phyloP scores from a whole-genome alignment of 148 eudicot species.

The Selenicereus undatus region DNA sequence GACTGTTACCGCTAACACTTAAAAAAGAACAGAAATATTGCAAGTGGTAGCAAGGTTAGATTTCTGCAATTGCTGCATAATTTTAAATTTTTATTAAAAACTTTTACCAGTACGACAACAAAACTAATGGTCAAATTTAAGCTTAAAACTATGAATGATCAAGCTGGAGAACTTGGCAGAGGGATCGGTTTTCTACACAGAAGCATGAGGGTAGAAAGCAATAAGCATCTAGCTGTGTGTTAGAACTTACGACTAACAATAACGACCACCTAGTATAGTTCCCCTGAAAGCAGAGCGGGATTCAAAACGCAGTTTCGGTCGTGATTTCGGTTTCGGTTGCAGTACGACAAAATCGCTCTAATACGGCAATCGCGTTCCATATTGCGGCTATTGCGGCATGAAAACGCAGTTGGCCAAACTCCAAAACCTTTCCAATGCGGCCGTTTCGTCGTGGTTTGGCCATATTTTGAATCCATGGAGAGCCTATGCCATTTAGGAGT shows the following conservation, averaged over 20 bases:
- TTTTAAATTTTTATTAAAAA: not conserved
- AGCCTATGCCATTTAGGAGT: too few relatives aligned
- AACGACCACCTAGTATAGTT: not conserved
- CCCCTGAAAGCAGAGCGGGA: too few relatives aligned
- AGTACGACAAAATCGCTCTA: too few relatives aligned
- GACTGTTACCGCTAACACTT: not conserved
- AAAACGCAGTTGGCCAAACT: too few relatives aligned
- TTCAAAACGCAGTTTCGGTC: too few relatives aligned
- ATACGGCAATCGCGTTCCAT: too few relatives aligned
- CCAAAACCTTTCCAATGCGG: too few relatives aligned
- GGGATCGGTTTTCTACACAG: not conserved
- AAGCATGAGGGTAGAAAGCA: not conserved
- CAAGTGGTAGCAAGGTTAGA: not conserved
- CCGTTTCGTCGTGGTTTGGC: too few relatives aligned
- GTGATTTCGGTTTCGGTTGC: too few relatives aligned
- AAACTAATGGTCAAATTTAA: not conserved
- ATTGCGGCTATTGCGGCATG: too few relatives aligned
- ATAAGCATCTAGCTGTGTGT: not conserved
- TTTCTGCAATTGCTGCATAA: not conserved
- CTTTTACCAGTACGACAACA: not conserved
- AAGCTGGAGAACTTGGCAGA: not conserved
- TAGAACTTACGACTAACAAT: not conserved
- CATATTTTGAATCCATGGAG: too few relatives aligned
- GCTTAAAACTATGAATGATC: not conserved
- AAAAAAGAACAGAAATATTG: not conserved